A percentile compares a stretch with the other conserved stretches of the same genome.
phyloP scores from a whole-genome alignment of 2,329 filamentous ascomycete genomes.

The Ciborinia camelliae region DNA sequence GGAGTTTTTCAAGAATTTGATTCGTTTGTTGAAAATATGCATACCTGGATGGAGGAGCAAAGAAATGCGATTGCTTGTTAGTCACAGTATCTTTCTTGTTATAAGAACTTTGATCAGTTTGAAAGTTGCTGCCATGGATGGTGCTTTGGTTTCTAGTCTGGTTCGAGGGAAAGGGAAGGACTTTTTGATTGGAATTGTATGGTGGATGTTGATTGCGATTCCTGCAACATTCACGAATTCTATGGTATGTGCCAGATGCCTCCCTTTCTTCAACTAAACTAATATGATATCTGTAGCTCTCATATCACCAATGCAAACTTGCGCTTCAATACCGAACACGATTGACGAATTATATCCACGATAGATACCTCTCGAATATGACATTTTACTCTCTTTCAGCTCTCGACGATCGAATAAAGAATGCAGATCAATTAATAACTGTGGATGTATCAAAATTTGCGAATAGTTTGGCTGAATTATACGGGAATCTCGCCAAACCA shows the following conservation, averaged over 20 bases:
- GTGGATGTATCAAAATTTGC: constrained; percentile 97
- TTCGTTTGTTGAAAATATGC: constrained; percentile 78
- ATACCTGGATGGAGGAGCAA: constrained; percentile 88
- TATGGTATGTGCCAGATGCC: constrained; percentile 62
- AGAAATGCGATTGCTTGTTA: constrained; percentile 79
- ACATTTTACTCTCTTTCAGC: constrained; percentile 97
- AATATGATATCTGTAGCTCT: constrained; percentile 56
- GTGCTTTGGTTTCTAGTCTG: constrained; percentile 84
- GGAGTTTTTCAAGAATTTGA: constrained; percentile 67
- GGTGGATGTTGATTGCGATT: constrained; percentile 98
- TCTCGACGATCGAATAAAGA: constrained; percentile 95
- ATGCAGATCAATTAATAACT: constrained; percentile 94
- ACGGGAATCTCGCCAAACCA: constrained; percentile 94
- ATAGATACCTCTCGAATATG: constrained; percentile 94
- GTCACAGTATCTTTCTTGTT: constrained; percentile 91
- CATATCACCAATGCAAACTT: constrained; percentile 94
- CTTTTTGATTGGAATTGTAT: constrained; percentile 82
- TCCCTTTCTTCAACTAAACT: background rate
- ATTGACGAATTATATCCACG: constrained; percentile 90
- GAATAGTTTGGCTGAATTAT: constrained; percentile 89
- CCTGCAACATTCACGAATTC: constrained; percentile 98
- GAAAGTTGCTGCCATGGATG: constrained; percentile 95
- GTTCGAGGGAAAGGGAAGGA: constrained; percentile 89
- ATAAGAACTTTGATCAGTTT: constrained; percentile 87
- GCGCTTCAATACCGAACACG: constrained; percentile 89